Evolutionary conservation across 2,329 filamentous ascomycete species (phyloP).

Genomic region (Camptophora hylomeconis): DNA sequence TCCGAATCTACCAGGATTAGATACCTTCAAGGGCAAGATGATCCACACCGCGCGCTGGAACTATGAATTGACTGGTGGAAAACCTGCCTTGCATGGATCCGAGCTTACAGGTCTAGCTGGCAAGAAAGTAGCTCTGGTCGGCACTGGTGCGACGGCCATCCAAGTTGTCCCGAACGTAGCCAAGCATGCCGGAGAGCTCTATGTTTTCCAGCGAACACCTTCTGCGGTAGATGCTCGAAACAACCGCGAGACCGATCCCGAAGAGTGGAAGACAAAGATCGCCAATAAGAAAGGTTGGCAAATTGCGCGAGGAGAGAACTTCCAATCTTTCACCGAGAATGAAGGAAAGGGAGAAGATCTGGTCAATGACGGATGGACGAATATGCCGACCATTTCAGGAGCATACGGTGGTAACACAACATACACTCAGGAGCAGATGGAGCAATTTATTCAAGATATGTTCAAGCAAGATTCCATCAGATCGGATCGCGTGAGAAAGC

Average conservation of each 20-base stretch:
- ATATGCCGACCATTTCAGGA: constrained; percentile 9
- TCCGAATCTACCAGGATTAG: constrained; percentile 17
- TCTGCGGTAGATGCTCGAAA: constrained; percentile 22
- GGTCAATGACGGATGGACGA: constrained; percentile 20
- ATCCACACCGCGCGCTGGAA: constrained; percentile 36
- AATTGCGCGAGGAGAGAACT: constrained; percentile 18
- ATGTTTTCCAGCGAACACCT: constrained; percentile 23
- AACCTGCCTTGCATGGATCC: constrained; percentile 18
- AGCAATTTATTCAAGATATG: constrained; percentile 8
- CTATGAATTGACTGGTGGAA: constrained; percentile 28
- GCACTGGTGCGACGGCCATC: constrained; percentile 28
- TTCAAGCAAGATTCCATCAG: constrained; percentile 27
- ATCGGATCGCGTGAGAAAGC: constrained; percentile 29
- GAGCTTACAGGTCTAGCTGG: constrained; percentile 27
- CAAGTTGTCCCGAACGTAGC: constrained; percentile 25
- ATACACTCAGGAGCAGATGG: constrained; percentile 9
- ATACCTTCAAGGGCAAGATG: constrained; percentile 25
- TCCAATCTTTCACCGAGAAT: constrained; percentile 16
- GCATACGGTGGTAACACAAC: constrained; percentile 2
- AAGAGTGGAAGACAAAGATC: constrained; percentile 2
- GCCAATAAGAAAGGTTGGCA: constrained; percentile 19
- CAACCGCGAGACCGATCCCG: constrained; percentile 6
- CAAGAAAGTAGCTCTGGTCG: constrained; percentile 23
- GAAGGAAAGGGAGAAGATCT: constrained; percentile 12
- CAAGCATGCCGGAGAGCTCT: constrained; percentile 18